Conservation (phyloP, 108 stramenopile genomes). For the Parietichytrium sp. region DNA sequence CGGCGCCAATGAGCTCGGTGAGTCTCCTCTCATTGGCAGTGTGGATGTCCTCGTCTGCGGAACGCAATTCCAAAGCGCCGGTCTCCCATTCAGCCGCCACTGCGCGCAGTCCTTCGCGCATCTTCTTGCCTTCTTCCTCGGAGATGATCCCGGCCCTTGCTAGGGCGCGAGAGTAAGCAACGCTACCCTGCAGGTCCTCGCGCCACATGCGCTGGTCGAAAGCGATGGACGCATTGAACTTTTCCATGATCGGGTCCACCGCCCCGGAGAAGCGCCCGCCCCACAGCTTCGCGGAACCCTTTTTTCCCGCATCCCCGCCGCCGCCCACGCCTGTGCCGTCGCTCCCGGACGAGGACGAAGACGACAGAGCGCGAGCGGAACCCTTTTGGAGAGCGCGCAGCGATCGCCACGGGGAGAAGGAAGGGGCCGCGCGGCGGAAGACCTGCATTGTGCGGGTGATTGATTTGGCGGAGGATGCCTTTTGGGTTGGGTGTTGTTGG, state of each 20-base stretch:
- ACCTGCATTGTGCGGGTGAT: no score
- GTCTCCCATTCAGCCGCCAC: constrained; percentile 82
- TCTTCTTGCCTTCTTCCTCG: constrained; percentile 68
- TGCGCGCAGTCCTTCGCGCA: constrained; percentile 75
- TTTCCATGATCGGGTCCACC: constrained; percentile 99
- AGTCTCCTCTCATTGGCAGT: constrained; percentile 98
- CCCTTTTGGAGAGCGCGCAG: no score
- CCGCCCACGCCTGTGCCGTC: no score
- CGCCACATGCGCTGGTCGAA: constrained; percentile 97
- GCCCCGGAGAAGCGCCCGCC: constrained; percentile 95
- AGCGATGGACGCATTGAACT: constrained; percentile 89
- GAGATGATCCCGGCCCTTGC: constrained; percentile 80
- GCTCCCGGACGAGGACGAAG: no score
- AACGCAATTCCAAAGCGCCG: constrained; percentile 77
- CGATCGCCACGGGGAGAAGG: no score
- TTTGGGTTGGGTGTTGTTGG: no score
- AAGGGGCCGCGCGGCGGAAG: no score
- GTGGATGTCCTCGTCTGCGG: constrained; percentile 98
- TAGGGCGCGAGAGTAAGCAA: constrained; percentile 91
- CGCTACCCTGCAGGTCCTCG: constrained; percentile 88
- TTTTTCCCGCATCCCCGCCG: no score
- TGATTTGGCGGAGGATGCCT: no score
- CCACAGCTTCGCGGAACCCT: constrained; percentile 63
- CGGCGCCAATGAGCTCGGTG: constrained; percentile 87
- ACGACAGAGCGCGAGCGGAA: no score